Base-by-base conservation (phyloP, 345 rosid genomes). In the Linum trigynum region DNA sequence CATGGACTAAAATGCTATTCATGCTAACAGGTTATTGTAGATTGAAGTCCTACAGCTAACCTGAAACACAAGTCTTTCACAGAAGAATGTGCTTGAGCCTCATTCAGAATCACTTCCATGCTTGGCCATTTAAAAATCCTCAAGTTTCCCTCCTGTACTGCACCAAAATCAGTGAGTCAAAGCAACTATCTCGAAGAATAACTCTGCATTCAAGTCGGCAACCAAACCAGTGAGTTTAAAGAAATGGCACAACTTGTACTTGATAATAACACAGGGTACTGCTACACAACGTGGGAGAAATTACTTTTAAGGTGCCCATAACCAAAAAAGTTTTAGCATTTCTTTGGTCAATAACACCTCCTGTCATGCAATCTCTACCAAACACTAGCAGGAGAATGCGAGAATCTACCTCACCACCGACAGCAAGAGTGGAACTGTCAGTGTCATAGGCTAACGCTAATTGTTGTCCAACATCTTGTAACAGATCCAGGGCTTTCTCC, bases 61-160 rank as follows among this genome's bases (percentile, higher is more conserved):
- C 99, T 91, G 86, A 95, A 91, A 76, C 81, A 77, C 61, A 88
- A 67, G 82, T 83, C 82, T 74, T 86, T 87, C 11, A 87, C 71
- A 9, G 88, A 78, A 39, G 80, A 12, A 81, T 85, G 96, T 66
- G 88, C 90, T 74, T 89, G 55, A 63, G 77, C 81, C 76, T 87
- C 89, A 40, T 86, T 65, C 42, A 89, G 78, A 74, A 83, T 73
- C 15, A 63, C 72, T 45, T 81, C 85, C 96, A 94, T 82, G 81
- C 90, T 75, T 65, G 96, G 96, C 99, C 99, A 94, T 75, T 85
- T 82, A 76, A 88, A 86, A 78, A 88, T 77, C 73, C 90, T 84
- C 76, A 94, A 77, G 71, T 69, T 79, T 60, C 99, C 99, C 79
- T 94, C 95, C 96, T 90, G 95, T 80, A 84, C 80, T 77, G 82